These are phyloP conservation scores for Parastagonospora nodorum DNA, from an alignment of 2,329 filamentous ascomycete species.

Conservation along the genomic window DNA sequence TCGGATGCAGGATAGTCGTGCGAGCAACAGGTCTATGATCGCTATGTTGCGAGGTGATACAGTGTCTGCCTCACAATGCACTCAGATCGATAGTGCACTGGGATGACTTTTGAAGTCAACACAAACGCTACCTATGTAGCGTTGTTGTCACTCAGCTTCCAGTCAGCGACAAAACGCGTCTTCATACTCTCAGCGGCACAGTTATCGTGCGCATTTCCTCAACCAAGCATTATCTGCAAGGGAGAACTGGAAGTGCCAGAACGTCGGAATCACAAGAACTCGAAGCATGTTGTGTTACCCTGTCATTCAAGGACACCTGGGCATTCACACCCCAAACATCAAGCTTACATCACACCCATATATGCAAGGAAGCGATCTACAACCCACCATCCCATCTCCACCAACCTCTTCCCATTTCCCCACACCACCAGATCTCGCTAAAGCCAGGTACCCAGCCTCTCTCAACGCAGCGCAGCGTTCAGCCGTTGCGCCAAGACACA, in stretches of 20 bases:
- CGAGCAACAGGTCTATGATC: too few species aligned
- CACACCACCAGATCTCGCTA: slow-evolving; percentile 17
- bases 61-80: too few species aligned
- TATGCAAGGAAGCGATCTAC: slow-evolving; percentile 9
- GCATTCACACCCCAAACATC: background rate
- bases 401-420: slow-evolving; percentile 15
- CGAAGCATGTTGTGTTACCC: background rate
- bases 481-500: slow-evolving; percentile 8
- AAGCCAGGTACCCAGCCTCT: slow-evolving; percentile 13
- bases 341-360: slow-evolving; percentile 7
- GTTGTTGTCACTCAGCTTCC: too few species aligned
- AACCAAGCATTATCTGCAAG: too few species aligned
- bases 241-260: background rate
- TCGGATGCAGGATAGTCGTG: too few species aligned
- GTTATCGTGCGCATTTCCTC: too few species aligned
- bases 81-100: too few species aligned
- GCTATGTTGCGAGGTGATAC: too few species aligned
- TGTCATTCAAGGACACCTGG: background rate
- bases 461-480: slow-evolving; percentile 4
- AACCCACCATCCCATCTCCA: slow-evolving; percentile 7
- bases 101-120: too few species aligned
- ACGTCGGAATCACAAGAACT: background rate
- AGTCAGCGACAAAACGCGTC: too few species aligned
- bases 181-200: too few species aligned
- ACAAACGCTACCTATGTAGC: too few species aligned